Base-by-base conservation (phyloP, 2,329 filamentous ascomycete species). In the Calycina marina region DNA sequence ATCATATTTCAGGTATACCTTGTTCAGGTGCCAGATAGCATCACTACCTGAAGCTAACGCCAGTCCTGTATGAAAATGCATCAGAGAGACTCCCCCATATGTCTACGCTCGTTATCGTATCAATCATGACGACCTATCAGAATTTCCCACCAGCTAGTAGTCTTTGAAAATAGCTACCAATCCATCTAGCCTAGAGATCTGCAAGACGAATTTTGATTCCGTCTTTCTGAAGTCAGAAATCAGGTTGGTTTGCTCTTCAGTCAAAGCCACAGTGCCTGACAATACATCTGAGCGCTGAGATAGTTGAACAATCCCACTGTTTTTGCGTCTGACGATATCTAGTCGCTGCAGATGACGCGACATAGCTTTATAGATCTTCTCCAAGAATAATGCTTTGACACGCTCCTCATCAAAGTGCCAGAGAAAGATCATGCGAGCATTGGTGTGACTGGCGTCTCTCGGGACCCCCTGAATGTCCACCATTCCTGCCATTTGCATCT, bases 391-490 rank as follows among this genome's bases (percentile, higher is more conserved):
- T 13, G 69, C 65, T 30, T 76, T 63, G 5, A 79, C 77, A 28
- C 80, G 71, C 28, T 84, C 72, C 8, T 69, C 62, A 51, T 96
- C 86, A 55, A 84, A 93, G 62, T 75, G 93, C 77, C 86, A 94
- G 35, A 96, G 71, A 53, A 86, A 96, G 14, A 93, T 69, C 0
- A 85, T 93, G 32, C 84, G 74, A 40, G 77, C 81, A 1, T 86
- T 82, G 46, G 80, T 71, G 18, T 85, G 77, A 40, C 76, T 77
- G 42, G 78, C 78, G 48, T 96, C 88, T 43, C 82, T 81, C 1
- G 90, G 90, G 1, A 98, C 78, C 59, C 98, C 90, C 54, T 98
- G 90, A 4, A 93, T 72, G 44, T 96, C 84, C 9, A 93, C 73
- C 39, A 90, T 77, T 2, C 90, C 88, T 12, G 75, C 74, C 53